Evolutionary conservation across 768 basidiomycete species (phyloP).

Genomic region (Pleurotus cornucopiae): DNA sequence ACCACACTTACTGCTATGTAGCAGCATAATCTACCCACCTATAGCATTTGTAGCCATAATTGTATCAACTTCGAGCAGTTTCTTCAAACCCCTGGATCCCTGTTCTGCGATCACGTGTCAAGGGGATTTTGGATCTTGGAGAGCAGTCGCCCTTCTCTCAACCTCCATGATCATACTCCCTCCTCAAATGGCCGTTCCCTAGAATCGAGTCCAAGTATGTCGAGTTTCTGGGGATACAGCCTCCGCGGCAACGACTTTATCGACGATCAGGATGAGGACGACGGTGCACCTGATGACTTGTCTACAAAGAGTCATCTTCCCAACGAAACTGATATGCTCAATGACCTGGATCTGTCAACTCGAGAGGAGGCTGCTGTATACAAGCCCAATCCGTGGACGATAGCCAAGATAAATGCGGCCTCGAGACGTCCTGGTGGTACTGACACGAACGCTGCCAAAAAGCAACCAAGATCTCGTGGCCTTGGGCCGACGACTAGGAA

Average conservation of each 20-base stretch:
- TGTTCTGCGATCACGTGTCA: too few species aligned
- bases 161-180: too few species aligned
- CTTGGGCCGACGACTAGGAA: neutral
- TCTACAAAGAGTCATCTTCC: slow-evolving; percentile 10
- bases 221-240: slow-evolving; percentile 1
- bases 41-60: neutral
- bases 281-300: neutral
- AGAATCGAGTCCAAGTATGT: neutral
- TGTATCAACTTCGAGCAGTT: neutral
- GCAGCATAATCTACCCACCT: neutral
- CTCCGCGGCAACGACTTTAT: slow-evolving; percentile 23
- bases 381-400: slow-evolving; percentile 77
- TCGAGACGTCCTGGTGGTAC: slow-evolving; percentile 26
- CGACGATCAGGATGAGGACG: slow-evolving; percentile 17
- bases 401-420: slow-evolving; percentile 76
- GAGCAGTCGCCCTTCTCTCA: too few species aligned
- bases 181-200: too few species aligned
- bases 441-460: too few species aligned
- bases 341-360: slow-evolving; percentile 56
- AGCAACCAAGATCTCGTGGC: neutral
- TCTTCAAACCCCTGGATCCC: too few species aligned
- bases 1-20: neutral
- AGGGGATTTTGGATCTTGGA: too few species aligned
- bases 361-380: slow-evolving; percentile 60
- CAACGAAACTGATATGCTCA: slow-evolving; percentile 25